Conservation (phyloP, 202 grass and related monocot genomes). For the Musa balbisiana region DNA sequence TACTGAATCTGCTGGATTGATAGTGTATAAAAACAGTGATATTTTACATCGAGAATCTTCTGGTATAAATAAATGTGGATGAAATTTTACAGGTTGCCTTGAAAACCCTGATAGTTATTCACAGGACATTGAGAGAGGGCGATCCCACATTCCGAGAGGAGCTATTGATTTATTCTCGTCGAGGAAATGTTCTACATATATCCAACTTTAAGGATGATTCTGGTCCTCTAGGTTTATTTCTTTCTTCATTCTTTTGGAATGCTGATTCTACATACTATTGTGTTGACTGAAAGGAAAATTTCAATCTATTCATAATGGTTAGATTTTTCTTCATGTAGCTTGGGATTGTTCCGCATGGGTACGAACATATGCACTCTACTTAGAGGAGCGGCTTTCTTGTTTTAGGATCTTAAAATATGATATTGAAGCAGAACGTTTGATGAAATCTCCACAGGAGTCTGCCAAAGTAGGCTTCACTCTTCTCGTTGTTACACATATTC, state of each 20-base stretch:
- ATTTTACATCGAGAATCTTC: not conserved
- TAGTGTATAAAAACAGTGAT: not conserved
- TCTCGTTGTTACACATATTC: not conserved
- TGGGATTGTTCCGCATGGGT: conserved; percentile 97
- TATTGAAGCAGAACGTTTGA: conserved; percentile 62
- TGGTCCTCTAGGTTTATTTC: conserved; percentile 61
- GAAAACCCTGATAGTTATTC: conserved; percentile 92
- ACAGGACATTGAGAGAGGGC: conserved; percentile 77
- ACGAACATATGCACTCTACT: conserved; percentile 65
- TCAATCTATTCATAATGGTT: not conserved
- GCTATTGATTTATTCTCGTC: conserved; percentile 70
- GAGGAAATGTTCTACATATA: conserved; percentile 85
- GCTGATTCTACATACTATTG: not conserved
- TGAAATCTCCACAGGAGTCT: conserved; percentile 55
- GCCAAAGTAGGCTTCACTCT: conserved; percentile 38
- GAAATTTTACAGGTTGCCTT: conserved; percentile 58
- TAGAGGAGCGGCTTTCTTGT: conserved; percentile 74
- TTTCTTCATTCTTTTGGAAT: not conserved
- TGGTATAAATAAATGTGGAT: not conserved
- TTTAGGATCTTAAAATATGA: conserved; percentile 82
- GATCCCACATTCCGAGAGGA: conserved; percentile 84
- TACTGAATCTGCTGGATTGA: not conserved
- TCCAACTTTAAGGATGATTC: conserved; percentile 91
- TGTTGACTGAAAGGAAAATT: not conserved
- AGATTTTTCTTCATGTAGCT: conserved; percentile 38